Conservation (phyloP, 768 basidiomycete genomes). For the Asterophora parasitica region DNA sequence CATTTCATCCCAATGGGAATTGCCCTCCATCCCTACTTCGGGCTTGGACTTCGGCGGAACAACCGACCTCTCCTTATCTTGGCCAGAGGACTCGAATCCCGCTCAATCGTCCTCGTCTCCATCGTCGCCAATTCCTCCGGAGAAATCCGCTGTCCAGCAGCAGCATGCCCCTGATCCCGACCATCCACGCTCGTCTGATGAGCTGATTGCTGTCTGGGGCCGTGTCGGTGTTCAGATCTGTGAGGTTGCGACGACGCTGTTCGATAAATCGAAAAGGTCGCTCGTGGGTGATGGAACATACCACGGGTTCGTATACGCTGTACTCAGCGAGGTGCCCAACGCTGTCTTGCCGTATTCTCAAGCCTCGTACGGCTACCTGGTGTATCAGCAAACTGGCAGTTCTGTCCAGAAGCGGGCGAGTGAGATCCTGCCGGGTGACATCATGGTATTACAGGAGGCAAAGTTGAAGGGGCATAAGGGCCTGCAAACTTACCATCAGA, state of each 20-base stretch:
- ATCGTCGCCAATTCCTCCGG: constrained; percentile 17
- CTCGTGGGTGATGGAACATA: constrained; percentile 85
- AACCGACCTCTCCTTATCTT: constrained; percentile 51
- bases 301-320: constrained; percentile 68
- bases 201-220: constrained; percentile 65
- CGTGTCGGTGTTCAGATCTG: constrained; percentile 72
- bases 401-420: constrained; percentile 68
- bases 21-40: constrained; percentile 54
- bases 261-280: constrained; percentile 70
- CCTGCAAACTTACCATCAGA: constrained; percentile 66
- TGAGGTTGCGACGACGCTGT: constrained; percentile 61
- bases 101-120: constrained; percentile 22
- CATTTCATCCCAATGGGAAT: constrained; percentile 57
- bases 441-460: constrained; percentile 71
- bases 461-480: constrained; percentile 78
- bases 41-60: constrained; percentile 47
- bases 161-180: constrained; percentile 24
- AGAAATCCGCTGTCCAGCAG: constrained; percentile 10
- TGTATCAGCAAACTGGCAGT: constrained; percentile 66
- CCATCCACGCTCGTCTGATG: constrained; percentile 47
- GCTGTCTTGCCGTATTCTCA: constrained; percentile 37
- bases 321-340: constrained; percentile 61
- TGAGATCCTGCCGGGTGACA: constrained; percentile 85
- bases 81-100: constrained; percentile 54
- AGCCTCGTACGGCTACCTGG: constrained; percentile 63